Evolutionary conservation across 1,284 basidiomycete species (phyloP), one percentile per base, ranked within the genome.

Genomic region (Golubevia pallescens): DNA sequence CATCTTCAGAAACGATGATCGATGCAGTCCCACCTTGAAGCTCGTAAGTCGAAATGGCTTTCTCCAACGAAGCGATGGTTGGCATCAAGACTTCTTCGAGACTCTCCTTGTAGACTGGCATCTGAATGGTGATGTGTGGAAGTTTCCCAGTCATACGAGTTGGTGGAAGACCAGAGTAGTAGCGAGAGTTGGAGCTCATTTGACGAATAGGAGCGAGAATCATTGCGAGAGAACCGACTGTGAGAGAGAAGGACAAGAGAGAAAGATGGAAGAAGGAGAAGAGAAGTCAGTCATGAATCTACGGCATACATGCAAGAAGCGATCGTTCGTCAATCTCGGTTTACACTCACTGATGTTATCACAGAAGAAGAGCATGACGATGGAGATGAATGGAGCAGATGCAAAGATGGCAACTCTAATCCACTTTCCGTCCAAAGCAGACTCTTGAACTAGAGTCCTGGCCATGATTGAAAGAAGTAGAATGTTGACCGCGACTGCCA

Each of bases 51-150:
- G 38, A 60, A 62, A 77, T 73, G 19, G 75, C 75, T 23, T 65
- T 67, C 64, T 75, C 69, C 57, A 77, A 53, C 3, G 66, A 69
- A 20, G 73, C 71, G 58, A 77, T 70, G 1, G 73, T 75, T 1
- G 75, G 75, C 3, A 60, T 62, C 3, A 77, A 56, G 13, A 77
- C 75, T 5, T 52, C 52, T n/a, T 72, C 61, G 28, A 77, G 32
- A 0, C 53, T 52, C 51, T 77, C 75, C 61, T 77, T 77, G 75
- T 77, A 77, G 4, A 75, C 73, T 8, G 75, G 75, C 65, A 74
- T 75, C 62, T 69, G 67, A 52, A 75, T 67, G 3, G 75, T 77
- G 51, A 77, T 63, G 71, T 77, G 75, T 0, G 75, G 75, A 6
- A 78, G 69, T 1, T 34, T 19, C 1, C 60, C 62, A 1, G 60